These are phyloP conservation scores for Golubevia pallescens DNA, from an alignment of 1,284 basidiomycete genomes.

Conservation along the genomic window DNA sequence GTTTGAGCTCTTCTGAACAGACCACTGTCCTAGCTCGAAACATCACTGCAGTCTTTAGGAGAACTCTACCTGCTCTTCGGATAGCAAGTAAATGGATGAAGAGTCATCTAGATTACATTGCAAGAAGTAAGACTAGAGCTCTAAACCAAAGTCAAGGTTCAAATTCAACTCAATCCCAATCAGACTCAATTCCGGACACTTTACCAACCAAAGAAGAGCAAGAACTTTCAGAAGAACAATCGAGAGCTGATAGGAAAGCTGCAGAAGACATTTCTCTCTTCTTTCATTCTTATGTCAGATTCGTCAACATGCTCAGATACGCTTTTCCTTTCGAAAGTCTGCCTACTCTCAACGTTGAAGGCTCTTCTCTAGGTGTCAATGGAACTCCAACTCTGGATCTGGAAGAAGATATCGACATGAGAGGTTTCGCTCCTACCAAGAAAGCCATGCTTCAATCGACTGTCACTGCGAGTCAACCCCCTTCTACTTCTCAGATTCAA, in stretches of 20 bases:
- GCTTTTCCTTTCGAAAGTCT: conserved; percentile 76
- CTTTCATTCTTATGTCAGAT: conserved; percentile 70
- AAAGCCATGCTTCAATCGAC: conserved; percentile 65
- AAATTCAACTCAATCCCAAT: no score
- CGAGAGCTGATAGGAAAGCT: conserved; percentile 2
- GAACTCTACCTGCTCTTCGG: conserved; percentile 83
- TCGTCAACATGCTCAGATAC: conserved; percentile 72
- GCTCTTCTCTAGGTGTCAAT: conserved; percentile 13
- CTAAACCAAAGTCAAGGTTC: conserved; percentile 21
- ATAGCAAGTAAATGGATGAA: conserved; percentile 88
- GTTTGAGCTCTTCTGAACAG: neutral
- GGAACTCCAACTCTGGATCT: conserved; percentile 68
- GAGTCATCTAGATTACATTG: conserved; percentile 77
- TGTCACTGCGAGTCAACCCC: conserved; percentile 3
- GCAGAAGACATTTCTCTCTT: neutral
- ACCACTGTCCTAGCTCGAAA: conserved; percentile 69
- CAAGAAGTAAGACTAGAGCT: conserved; percentile 34
- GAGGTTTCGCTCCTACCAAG: conserved; percentile 83
- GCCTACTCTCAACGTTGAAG: conserved; percentile 69
- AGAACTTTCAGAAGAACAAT: conserved; percentile 1
- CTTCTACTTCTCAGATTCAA: conserved; percentile 5
- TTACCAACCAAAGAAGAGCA: neutral
- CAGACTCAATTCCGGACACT: no score
- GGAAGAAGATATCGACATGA: conserved; percentile 89
- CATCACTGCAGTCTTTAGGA: conserved; percentile 83